Evolutionary conservation across 2,329 filamentous ascomycete genomes (phyloP).

Genomic region (Sarocladium brachiariae): DNA sequence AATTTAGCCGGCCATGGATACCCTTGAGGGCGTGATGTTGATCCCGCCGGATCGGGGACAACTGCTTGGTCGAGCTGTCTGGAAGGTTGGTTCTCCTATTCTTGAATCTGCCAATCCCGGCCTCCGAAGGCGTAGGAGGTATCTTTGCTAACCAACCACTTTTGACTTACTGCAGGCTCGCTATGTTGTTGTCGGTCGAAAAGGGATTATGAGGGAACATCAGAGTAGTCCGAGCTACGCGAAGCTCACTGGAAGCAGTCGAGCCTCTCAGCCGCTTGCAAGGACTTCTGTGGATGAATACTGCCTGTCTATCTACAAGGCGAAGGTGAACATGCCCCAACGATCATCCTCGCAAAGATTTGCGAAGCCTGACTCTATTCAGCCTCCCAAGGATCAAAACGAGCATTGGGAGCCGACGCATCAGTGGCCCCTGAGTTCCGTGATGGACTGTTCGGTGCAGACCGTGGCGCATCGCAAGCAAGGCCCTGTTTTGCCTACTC

Average conservation of each 20-base stretch:
- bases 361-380: slow-evolving; percentile 11
- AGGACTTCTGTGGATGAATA: slow-evolving; percentile 33
- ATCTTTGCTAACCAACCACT: slow-evolving; percentile 13
- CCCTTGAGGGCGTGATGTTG: slow-evolving; percentile 39
- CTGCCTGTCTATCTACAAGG: slow-evolving; percentile 49
- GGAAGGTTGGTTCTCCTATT: slow-evolving; percentile 40
- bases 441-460: slow-evolving; percentile 53
- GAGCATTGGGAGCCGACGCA: slow-evolving; percentile 50
- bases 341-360: slow-evolving; percentile 8
- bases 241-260: slow-evolving; percentile 32
- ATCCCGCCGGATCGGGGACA: slow-evolving; percentile 44
- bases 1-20: slow-evolving; percentile 25
- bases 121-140: too few species aligned
- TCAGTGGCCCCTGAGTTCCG: slow-evolving; percentile 44
- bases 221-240: slow-evolving; percentile 30
- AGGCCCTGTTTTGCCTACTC: slow-evolving; percentile 50
- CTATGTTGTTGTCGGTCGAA: slow-evolving; percentile 49
- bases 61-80: slow-evolving; percentile 42
- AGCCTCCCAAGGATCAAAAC: slow-evolving; percentile 27
- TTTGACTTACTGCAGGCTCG: slow-evolving; percentile 37
- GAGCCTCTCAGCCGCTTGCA: slow-evolving; percentile 28
- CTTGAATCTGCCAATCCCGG: too few species aligned
- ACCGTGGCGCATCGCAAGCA: slow-evolving; percentile 56
- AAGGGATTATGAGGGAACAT: slow-evolving; percentile 26
- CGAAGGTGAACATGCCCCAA: slow-evolving; percentile 34